Evolutionary conservation across 1,284 basidiomycete species (phyloP).

Genomic region (Pholiota adiposa): DNA sequence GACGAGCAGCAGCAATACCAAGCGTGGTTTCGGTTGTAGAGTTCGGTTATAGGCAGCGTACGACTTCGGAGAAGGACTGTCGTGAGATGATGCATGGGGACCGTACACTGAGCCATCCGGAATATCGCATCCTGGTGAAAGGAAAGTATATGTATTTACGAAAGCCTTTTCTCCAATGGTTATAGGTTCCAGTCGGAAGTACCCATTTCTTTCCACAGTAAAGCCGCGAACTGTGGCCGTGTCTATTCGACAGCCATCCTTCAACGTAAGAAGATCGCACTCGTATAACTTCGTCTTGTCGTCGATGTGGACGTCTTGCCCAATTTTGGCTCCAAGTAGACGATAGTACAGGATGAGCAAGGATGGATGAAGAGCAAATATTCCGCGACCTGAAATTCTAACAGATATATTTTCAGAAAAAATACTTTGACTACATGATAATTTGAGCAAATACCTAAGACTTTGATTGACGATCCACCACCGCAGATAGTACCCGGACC

Average conservation of each 20-base stretch:
- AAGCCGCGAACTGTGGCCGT: conserved; percentile 46
- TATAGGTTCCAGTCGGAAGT: conserved; percentile 43
- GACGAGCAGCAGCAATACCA: conserved; percentile 37
- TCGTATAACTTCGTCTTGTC: conserved; percentile 42
- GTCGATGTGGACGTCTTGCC: conserved; percentile 43
- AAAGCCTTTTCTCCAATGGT: conserved; percentile 42
- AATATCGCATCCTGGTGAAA: conserved; percentile 45
- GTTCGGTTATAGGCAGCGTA: conserved; percentile 45
- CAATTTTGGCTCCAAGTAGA: conserved; percentile 48
- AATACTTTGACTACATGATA: not conserved
- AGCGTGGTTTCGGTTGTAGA: conserved; percentile 33
- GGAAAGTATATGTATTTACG: conserved; percentile 47
- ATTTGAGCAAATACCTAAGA: conserved; percentile 30
- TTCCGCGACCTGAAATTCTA: conserved; percentile 43
- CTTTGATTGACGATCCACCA: conserved; percentile 53
- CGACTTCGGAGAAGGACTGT: conserved; percentile 38
- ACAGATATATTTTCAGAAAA: not conserved
- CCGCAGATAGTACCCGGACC: conserved; percentile 46
- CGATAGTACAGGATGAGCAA: conserved; percentile 45
- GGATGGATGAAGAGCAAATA: conserved; percentile 44
- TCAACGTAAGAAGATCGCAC: conserved; percentile 45
- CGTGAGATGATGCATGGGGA: conserved; percentile 47
- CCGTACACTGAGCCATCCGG: conserved; percentile 43
- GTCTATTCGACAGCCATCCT: conserved; percentile 47
- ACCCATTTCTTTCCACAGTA: conserved; percentile 48